A percentile compares a stretch with the other conserved stretches of the same genome.
These are phyloP conservation scores for Naganishia antarctica DNA, from an alignment of 768 basidiomycete species.

Conservation along the genomic window DNA sequence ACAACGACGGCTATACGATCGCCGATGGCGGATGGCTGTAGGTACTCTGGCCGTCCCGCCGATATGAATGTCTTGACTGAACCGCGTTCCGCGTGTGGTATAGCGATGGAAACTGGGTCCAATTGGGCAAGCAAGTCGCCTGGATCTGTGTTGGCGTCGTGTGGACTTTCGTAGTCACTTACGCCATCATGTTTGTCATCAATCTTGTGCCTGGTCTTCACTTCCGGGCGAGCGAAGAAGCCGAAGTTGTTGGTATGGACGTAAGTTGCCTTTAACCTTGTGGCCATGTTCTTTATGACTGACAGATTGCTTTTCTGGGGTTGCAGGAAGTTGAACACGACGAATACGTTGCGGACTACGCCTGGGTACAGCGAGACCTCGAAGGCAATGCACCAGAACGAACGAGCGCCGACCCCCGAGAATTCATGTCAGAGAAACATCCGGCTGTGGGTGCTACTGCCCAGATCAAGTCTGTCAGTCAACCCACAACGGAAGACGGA, in stretches of 20 bases:
- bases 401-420: constrained; percentile 6
- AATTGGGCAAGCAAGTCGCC: constrained; percentile 77
- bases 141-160: constrained; percentile 47
- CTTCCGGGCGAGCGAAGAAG: constrained; percentile 56
- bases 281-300: neutral
- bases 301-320: neutral
- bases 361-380: constrained; percentile 43
- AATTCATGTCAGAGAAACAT: constrained; percentile 15
- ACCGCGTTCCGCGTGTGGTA: no score
- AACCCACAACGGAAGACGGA: constrained; percentile 15
- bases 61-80: no score
- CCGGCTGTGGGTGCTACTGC: constrained; percentile 1
- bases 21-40: constrained; percentile 75
- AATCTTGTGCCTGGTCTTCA: constrained; percentile 74
- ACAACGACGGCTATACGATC: constrained; percentile 65
- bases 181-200: constrained; percentile 73
- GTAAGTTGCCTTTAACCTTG: constrained; percentile 28
- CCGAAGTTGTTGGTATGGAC: constrained; percentile 70
- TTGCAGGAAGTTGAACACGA: constrained; percentile 43
- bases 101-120: constrained; percentile 54
- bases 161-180: constrained; percentile 48
- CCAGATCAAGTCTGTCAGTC: constrained; percentile 16
- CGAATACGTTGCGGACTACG: constrained; percentile 48
- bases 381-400: constrained; percentile 38
- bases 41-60: constrained; percentile 27